Percentiles rank a stretch among this genome's conserved stretches.
Conservation (phyloP, 176 grass and related monocot genomes). For the Calamus simplicifolius region DNA sequence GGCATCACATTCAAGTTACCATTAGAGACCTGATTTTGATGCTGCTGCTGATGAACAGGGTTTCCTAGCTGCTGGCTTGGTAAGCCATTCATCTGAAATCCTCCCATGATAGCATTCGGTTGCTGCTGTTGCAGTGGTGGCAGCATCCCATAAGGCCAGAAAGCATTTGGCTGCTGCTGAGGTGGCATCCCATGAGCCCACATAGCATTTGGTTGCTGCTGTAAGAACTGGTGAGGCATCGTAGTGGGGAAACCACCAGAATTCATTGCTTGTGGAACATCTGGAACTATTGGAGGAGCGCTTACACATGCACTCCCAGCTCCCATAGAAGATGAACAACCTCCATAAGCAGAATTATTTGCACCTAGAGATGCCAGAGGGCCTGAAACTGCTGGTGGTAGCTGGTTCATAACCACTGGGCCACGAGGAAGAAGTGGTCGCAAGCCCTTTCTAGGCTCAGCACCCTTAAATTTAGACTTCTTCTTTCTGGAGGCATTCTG, state of each 20-base stretch:
- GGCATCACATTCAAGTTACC: slow-evolving; percentile 29
- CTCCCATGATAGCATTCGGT: too few species aligned
- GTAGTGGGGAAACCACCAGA: slow-evolving; percentile 33
- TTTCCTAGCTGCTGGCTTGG: too few species aligned
- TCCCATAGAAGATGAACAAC: slow-evolving; percentile 1
- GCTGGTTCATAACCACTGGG: slow-evolving; percentile 5
- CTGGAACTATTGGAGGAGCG: slow-evolving; percentile 28
- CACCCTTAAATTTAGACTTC: slow-evolving; percentile 28
- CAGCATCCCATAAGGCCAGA: too few species aligned
- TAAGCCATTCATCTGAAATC: too few species aligned
- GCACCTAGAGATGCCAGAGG: background rate
- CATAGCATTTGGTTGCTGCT: slow-evolving; percentile 33
- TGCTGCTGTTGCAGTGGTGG: too few species aligned
- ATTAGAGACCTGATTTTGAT: slow-evolving; percentile 34
- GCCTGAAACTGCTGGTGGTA: slow-evolving; percentile 6
- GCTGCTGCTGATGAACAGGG: background rate
- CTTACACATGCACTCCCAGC: slow-evolving; percentile 11
- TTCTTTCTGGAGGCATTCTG: slow-evolving; percentile 35
- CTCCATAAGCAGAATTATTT: slow-evolving; percentile 10
- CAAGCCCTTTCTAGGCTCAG: slow-evolving; percentile 24
- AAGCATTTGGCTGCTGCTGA: too few species aligned
- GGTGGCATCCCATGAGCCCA: background rate
- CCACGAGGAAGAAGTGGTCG: slow-evolving; percentile 8
- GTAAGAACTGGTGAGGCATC: slow-evolving; percentile 41
- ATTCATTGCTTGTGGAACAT: slow-evolving; percentile 29